Base-by-base conservation (phyloP, 495 filamentous ascomycete species). In the Echria macrotheca region DNA sequence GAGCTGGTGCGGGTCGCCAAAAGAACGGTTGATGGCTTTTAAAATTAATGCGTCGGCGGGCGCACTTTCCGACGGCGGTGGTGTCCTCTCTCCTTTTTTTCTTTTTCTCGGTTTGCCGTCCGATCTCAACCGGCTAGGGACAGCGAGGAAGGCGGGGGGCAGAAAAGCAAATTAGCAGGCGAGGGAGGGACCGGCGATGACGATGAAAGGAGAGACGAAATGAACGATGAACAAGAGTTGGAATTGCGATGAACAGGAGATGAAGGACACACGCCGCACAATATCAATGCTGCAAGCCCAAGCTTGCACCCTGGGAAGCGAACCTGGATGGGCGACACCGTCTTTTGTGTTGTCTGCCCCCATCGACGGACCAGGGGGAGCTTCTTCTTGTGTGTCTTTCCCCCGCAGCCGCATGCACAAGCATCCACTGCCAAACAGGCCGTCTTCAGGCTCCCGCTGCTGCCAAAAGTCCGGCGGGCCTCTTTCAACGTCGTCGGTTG, bases 1-100 rank as follows among this genome's bases (percentile, higher is more conserved):
- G 17, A 44, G 32, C 42, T 15, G 24, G 10, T 41, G n/a, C 25
- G n/a, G 25, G 25, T 15, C 42, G 26, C 25, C 19, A 44, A 21
- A 44, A 44, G 19, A 14, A 44, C 29, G 23, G 32, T 19, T 6
- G 42, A 29, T 9, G 3, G 41, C 4, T 29, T 42, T 29, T 44
- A 44, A 44, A n/a, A 44, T 44, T 44, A 44, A 44, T 44, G 42
- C 42, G 32, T 31, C n/a, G n/a, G n/a, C n/a, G n/a, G n/a, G n/a
- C n/a, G n/a, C n/a, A n/a, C n/a, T n/a, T n/a, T n/a, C n/a, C 42
- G 25, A 44, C 25, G 21, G 21, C 12, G 42, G 18, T 5, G 18
- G 14, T 11, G 38, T 41, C 19, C 38, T 44, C 32, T 44, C 42
- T 18, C 32, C 32, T 44, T 32, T 5, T 26, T 44, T 44, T 28